Conservation (phyloP, 257 asterid genomes). For the Solanum peruvianum region DNA sequence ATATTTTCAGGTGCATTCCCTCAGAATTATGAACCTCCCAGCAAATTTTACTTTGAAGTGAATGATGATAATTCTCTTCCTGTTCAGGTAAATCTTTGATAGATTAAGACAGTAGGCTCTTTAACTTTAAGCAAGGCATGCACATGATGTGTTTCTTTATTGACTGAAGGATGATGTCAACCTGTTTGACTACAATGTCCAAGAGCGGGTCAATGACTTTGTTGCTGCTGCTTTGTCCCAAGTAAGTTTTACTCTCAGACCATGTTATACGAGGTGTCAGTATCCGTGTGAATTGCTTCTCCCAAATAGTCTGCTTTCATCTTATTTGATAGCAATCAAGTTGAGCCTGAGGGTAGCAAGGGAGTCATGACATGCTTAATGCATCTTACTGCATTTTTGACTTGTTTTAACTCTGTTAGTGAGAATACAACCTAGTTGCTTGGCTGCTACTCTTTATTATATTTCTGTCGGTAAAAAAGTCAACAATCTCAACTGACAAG, state of each 20-base stretch:
- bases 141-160: slow-evolving; percentile 11
- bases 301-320: not conserved
- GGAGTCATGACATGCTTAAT: not conserved
- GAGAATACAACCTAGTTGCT: not conserved
- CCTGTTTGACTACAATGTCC: slow-evolving; percentile 86
- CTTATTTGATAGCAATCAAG: not conserved
- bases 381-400: not conserved
- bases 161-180: slow-evolving; percentile 50
- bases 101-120: not conserved
- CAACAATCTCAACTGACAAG: not conserved
- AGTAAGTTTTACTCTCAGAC: slow-evolving; percentile 18
- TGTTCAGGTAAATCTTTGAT: slow-evolving; percentile 57
- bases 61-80: slow-evolving; percentile 48
- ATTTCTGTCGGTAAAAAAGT: not conserved
- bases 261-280: not conserved
- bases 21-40: slow-evolving; percentile 84
- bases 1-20: slow-evolving; percentile 96
- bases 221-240: slow-evolving; percentile 86
- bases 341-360: not conserved
- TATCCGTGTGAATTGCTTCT: not conserved
- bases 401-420: not conserved
- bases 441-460: not conserved
- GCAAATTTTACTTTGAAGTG: slow-evolving; percentile 71
- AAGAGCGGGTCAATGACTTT: slow-evolving; percentile 79
- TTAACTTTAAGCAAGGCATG: slow-evolving; percentile 1